Base-by-base conservation (phyloP, 2,329 filamentous ascomycete species). In the Fonsecaea multimorphosa region DNA sequence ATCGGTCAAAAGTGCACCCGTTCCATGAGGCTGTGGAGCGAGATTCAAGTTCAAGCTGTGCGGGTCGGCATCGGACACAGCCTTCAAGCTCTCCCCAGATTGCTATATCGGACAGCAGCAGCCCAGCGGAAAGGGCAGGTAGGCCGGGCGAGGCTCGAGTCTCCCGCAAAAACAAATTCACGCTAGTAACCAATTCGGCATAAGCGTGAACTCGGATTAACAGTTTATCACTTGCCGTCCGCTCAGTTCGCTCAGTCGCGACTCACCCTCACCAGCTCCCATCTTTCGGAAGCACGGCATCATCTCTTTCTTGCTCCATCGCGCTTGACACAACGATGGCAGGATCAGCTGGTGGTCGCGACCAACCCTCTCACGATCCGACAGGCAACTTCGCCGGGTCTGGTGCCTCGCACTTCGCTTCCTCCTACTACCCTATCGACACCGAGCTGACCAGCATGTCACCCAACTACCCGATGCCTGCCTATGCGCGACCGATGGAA, bases 231-330 rank as follows among this genome's bases (percentile, higher is more conserved):
- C 29, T 34, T 53, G 44, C 44, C 32, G n/a, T 51, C 14, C 29
- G 63, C 24, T 49, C 38, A 31, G n/a, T 51, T 9, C 29, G 63
- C 24, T 49, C 38, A 31, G 54, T 49, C 59, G 64, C 55, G 58
- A 63, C 62, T 58, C 56, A 51, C 36, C 40, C 38, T 49, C 56
- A 54, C 32, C 38, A 58, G 46, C 54, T 32, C 34, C 24, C 63
- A 53, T 65, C 63, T 67, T 67, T 32, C 67, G 67, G 67, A 65
- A 61, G 59, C 52, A 64, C 67, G 67, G 67, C 60, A 57, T 58
- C 53, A 55, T 52, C 40, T 38, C 61, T 52, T 61, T 53, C 38
- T 52, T 16, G 27, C 19, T 19, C 56, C 34, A 53, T 46, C 40
- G n/a, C 29, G 34, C 12, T 51, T 57, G 60, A 38, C 38, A 55